These are phyloP conservation scores for Diaporthe vexans DNA, from an alignment of 2,329 filamentous ascomycete genomes.

Conservation along the genomic window DNA sequence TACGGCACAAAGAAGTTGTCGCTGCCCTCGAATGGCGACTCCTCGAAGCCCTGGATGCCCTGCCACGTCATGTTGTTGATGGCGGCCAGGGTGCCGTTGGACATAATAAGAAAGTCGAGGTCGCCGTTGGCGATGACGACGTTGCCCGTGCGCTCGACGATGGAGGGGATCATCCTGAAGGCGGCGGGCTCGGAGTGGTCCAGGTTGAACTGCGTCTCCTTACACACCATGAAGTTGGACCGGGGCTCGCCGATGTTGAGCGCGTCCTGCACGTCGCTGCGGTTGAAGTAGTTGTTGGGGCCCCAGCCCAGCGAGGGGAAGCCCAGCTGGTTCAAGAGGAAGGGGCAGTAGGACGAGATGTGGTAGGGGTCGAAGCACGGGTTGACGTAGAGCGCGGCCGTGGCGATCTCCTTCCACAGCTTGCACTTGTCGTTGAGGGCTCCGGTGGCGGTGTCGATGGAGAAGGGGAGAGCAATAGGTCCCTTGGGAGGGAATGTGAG, in stretches of 20 bases:
- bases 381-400: constrained; percentile 69
- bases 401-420: constrained; percentile 62
- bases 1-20: constrained; percentile 40
- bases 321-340: constrained; percentile 47
- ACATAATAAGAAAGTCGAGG: constrained; percentile 68
- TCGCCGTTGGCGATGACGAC: constrained; percentile 37
- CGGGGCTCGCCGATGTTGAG: constrained; percentile 31
- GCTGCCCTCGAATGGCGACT: constrained; percentile 53
- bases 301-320: constrained; percentile 40
- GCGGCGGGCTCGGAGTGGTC: constrained; percentile 22
- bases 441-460: background rate
- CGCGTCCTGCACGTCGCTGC: constrained; percentile 39
- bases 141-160: constrained; percentile 40
- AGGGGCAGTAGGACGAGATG: constrained; percentile 66
- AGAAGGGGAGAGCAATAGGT: constrained; percentile 37
- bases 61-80: constrained; percentile 83
- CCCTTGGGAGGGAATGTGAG: constrained; percentile 54
- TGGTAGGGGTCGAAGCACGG: constrained; percentile 76
- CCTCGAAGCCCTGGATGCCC: constrained; percentile 74
- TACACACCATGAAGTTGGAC: constrained; percentile 36
- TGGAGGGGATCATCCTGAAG: constrained; percentile 21
- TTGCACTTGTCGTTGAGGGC: constrained; percentile 48
- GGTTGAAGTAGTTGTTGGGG: constrained; percentile 42
- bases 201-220: background rate
- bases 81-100: constrained; percentile 73